Conservation (phyloP, 2,329 filamentous ascomycete genomes). For the Thermomyces lanuginosus region DNA sequence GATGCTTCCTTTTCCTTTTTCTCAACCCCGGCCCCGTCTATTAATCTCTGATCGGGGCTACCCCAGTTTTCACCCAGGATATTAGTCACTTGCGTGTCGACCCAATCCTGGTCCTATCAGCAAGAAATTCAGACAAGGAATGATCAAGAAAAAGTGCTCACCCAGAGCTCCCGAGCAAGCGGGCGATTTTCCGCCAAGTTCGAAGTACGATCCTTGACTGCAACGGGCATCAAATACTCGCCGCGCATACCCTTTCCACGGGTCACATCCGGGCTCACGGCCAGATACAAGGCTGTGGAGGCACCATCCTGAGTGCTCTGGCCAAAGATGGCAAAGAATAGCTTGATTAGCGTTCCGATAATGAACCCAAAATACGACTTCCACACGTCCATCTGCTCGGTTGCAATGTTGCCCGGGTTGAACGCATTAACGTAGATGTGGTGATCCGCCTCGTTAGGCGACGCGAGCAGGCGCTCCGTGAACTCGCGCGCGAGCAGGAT, state of each 20-base stretch:
- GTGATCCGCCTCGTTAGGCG: conserved; percentile 8
- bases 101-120: no score
- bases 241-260: conserved; percentile 11
- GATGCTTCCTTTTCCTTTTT: no score
- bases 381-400: conserved; percentile 17
- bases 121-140: no score
- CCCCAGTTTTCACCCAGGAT: no score
- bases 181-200: conserved; percentile 14
- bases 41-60: no score
- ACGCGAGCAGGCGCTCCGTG: conserved; percentile 10
- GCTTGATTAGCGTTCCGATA: conserved; percentile 10
- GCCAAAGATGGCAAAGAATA: conserved; percentile 10
- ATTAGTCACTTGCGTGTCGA: no score
- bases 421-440: conserved; percentile 17
- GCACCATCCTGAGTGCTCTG: conserved; percentile 15
- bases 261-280: conserved; percentile 11
- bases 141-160: conserved; percentile 5
- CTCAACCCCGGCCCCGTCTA: no score
- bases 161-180: conserved; percentile 19
- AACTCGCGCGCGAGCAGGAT: conserved; percentile 19
- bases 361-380: conserved; percentile 12
- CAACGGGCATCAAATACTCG: conserved; percentile 24
- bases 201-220: conserved; percentile 12
- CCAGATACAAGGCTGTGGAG: conserved; percentile 16
- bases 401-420: conserved; percentile 19